Percentiles rank a stretch among this genome's conserved stretches.
phyloP scores from a whole-genome alignment of 768 basidiomycete species.

The Collybia sp. region DNA sequence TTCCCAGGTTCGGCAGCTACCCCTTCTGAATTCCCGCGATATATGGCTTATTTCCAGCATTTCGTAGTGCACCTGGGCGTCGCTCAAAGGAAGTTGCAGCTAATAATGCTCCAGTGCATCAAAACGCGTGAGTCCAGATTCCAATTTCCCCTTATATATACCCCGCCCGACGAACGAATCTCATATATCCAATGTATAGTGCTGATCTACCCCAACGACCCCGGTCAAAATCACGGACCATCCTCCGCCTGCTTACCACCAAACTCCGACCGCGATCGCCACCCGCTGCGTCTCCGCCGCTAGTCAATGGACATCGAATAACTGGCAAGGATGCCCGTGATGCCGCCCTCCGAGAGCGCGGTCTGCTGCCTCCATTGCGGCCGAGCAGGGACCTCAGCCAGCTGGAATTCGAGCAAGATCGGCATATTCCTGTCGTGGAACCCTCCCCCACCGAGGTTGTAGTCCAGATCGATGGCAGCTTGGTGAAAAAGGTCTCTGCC shows the following conservation, averaged over 20 bases:
- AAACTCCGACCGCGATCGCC: constrained; percentile 20
- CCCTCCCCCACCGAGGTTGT: constrained; percentile 8
- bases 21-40: too few species aligned
- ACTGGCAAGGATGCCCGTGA: constrained; percentile 36
- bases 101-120: too few species aligned
- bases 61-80: too few species aligned
- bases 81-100: too few species aligned
- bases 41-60: too few species aligned
- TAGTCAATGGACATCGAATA: constrained; percentile 7
- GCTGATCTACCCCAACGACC: constrained; percentile 7
- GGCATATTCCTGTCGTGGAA: constrained; percentile 28
- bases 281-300: constrained; percentile 8
- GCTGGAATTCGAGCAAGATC: constrained; percentile 32
- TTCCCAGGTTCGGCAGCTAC: too few species aligned
- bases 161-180: too few species aligned
- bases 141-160: too few species aligned
- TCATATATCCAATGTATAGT: too few species aligned
- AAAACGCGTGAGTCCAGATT: too few species aligned
- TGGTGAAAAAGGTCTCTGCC: constrained; percentile 26
- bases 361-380: constrained; percentile 45
- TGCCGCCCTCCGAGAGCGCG: constrained; percentile 57
- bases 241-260: constrained; percentile 28
- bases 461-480: constrained; percentile 8
- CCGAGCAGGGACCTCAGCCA: constrained; percentile 37
- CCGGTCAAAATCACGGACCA: constrained; percentile 22